phyloP scores from a whole-genome alignment of 441 rosid genomes.

The Populus hybrid region DNA sequence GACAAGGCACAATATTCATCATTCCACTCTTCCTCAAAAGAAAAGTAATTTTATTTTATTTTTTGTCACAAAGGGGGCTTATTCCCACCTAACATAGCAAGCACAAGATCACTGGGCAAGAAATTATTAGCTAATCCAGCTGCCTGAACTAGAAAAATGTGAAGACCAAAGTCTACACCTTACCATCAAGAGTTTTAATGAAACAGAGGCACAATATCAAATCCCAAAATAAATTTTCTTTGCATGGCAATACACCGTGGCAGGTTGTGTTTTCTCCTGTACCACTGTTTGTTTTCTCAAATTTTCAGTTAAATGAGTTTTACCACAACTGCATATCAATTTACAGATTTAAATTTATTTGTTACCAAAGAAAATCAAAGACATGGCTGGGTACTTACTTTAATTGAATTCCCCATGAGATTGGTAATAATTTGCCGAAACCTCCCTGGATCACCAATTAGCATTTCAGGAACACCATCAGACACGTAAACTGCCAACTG shows the following conservation, averaged over 20 bases:
- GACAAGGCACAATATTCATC: neutral
- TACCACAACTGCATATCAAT: neutral
- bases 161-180: neutral
- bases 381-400: constrained; percentile 47
- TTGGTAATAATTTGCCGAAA: constrained; percentile 89
- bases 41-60: neutral
- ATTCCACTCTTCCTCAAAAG: neutral
- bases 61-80: neutral
- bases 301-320: neutral
- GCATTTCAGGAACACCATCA: constrained; percentile 67
- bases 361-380: neutral
- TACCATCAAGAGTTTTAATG: neutral
- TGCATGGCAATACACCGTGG: neutral
- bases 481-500: constrained; percentile 90
- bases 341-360: neutral
- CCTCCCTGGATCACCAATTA: constrained; percentile 88
- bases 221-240: neutral
- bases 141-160: neutral
- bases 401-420: constrained; percentile 94
- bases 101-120: neutral
- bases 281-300: neutral
- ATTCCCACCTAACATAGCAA: neutral
- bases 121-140: neutral
- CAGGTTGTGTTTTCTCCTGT: neutral
- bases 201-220: neutral